Base-by-base conservation (phyloP, 129 eudicot species). In the Silybum marianum region DNA sequence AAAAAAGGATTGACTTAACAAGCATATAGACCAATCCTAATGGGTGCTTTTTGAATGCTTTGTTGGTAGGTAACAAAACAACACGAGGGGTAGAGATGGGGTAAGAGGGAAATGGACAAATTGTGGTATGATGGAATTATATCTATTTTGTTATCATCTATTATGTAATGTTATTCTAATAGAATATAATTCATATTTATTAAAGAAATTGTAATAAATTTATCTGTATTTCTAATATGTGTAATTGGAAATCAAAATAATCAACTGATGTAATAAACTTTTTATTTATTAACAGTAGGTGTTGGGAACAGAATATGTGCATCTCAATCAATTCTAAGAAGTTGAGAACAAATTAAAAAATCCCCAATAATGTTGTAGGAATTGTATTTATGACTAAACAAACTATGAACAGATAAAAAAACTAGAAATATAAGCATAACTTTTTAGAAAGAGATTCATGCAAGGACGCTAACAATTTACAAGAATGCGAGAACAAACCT, bases 31-130 rank as follows among this genome's bases (percentile, higher is more conserved):
- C 16, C 44, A n/a, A 6, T 44, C 82, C 28, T 54, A 69, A 76
- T 69, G 71, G 83, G 11, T n/a, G 65, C 69, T 82, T 72, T 68
- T 54, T 73, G 25, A 18, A 68, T 73, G 87, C 72, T 79, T 63
- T 25, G 79, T n/a, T 13, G 69, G 76, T 79, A 62, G 75, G 71
- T 40, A 44, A 54, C 82, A 79, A 75, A 62, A 75, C 71, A 82
- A 82, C 75, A 82, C 78, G 83, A 54, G 63, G 63, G 22, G 66
- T 18, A 58, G 66, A 58, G 66, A 58, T 58, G 23, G 23, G 66
- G 23, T 18, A 18, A 58, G 66, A n/a, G 10, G 18, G 23, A 58
- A 58, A 58, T 58, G 66, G 66, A 58, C 66, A 58, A n/a, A 58
- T 58, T 5, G 66, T 58, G 19, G 8, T 18, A 58, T 7, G 9